phyloP scores from a whole-genome alignment of 1,284 basidiomycete genomes.

The Sanghuangporus sanghuang region DNA sequence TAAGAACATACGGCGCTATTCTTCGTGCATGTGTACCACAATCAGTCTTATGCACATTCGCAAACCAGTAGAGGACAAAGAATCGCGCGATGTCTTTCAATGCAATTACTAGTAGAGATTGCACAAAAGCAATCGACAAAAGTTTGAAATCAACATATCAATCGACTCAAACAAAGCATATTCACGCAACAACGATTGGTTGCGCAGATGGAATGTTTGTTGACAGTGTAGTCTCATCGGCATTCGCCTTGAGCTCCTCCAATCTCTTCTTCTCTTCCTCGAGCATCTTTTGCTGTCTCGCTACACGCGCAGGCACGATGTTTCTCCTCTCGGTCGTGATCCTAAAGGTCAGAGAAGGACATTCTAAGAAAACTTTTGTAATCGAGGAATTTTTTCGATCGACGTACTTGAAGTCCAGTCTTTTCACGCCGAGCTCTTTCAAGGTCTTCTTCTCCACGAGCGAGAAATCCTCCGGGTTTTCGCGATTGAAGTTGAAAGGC shows the following conservation, averaged over 20 bases:
- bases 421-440: conserved; percentile 43
- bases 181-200: conserved; percentile 25
- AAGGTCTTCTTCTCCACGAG: conserved; percentile 49
- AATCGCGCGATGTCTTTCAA: too few relatives aligned
- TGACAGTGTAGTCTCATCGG: background rate
- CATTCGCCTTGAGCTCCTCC: conserved; percentile 20
- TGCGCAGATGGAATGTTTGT: conserved; percentile 3
- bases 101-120: too few relatives aligned
- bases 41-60: too few relatives aligned
- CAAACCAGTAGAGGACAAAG: too few relatives aligned
- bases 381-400: background rate
- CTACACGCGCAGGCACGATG: conserved; percentile 13
- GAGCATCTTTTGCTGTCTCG: conserved; percentile 27
- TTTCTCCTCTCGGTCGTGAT: conserved; percentile 14
- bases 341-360: background rate
- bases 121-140: background rate
- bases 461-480: conserved; percentile 43
- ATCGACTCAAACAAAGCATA: background rate
- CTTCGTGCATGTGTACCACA: too few relatives aligned
- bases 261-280: conserved; percentile 31
- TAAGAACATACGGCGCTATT: too few relatives aligned
- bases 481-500: conserved; percentile 49
- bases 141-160: background rate
- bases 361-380: background rate
- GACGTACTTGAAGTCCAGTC: conserved; percentile 34